Base-by-base conservation (phyloP, 257 asterid genomes). In the Solanum habrochaites region DNA sequence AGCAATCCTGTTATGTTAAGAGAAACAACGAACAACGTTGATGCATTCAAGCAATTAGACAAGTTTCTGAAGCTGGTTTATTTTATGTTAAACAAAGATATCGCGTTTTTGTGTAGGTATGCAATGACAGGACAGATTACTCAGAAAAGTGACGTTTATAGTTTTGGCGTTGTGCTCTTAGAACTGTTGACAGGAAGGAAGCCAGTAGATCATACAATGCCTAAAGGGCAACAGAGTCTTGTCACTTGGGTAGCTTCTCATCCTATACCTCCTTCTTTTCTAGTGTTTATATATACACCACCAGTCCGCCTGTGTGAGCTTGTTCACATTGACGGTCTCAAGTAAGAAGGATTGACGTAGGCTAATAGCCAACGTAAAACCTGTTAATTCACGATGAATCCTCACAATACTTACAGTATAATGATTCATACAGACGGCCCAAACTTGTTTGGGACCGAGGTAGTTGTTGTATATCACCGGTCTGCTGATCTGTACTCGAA, bases 201-300 rank as follows among this genome's bases (percentile, higher is more conserved):
- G 82, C 98, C 99, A 0, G 99, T 95, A 18, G 99, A 96, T 87
- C 98, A 96, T 91, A 96, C 99, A 20, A 94, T 96, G 99, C 99
- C 99, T 31, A 96, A 96, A 88, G 99, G 99, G 14, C 98, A 96
- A 87, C 99, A 95, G 82, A 96, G 99, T 91, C 88, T 95, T 15
- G 99, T 94, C 85, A 96, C 99, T 5, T 96, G 98, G 99, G 98
- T 93, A 62, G 23, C 88, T 87, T 25, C 11, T 72, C 49, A 6
- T 14, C 29, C 20, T 2, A 27, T 32, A 18, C 31, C 3, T 45
- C 21, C 18, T 84, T 67, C 18, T 42, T 47, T 47, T 80, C 4
- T 10, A 4, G 66, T 31, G 6, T 47, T 9, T 29, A 27, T 43
- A 56, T 40, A 39, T 23, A 0, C 82, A 0, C 82, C 52, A 20